Evolutionary conservation across 75 land plant species (phyloP).

Genomic region (Selaginella moellendorffii): DNA sequence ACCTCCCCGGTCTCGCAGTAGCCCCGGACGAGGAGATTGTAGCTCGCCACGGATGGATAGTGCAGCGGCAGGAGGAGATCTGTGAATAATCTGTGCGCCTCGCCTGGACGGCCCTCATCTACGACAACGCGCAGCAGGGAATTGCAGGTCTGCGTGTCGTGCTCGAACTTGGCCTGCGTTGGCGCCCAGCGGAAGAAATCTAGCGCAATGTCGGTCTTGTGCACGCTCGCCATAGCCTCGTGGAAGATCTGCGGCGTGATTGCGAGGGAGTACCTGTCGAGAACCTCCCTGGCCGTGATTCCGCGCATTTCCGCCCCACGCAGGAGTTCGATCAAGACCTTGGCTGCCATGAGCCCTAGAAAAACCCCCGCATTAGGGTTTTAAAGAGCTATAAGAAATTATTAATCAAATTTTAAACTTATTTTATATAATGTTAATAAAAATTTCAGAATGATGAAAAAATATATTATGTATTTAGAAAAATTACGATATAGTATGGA

Average conservation of each 20-base stretch:
- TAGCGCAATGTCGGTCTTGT: neutral
- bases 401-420: too few species aligned
- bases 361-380: too few species aligned
- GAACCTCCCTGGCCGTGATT: neutral
- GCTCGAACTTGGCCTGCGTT: neutral
- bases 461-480: too few species aligned
- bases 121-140: neutral
- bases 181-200: neutral
- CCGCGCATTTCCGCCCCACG: neutral
- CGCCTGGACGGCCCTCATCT: neutral
- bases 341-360: too few species aligned
- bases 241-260: neutral
- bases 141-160: neutral
- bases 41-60: neutral
- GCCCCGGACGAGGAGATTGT: neutral
- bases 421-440: too few species aligned
- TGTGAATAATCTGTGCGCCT: neutral
- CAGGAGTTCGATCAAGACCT: too few species aligned
- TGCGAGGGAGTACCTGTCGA: neutral
- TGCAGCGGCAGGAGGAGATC: neutral
- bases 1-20: neutral
- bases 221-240: neutral
- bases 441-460: too few species aligned
- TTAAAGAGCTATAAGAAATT: too few species aligned
- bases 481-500: too few species aligned